Conservation (phyloP, 306 rosid genomes). For the Castanea sativa region DNA sequence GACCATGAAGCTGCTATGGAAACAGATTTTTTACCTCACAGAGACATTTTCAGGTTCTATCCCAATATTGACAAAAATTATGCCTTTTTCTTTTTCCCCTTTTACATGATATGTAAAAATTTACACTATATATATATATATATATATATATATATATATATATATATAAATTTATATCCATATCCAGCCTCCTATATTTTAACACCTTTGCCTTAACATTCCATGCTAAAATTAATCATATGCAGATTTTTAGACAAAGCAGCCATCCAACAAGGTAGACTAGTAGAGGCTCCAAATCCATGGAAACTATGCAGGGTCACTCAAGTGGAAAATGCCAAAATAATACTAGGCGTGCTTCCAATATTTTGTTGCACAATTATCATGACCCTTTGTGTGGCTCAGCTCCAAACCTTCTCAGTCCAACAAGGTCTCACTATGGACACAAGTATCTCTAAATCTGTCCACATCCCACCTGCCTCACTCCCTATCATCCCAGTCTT, state of each 20-base stretch:
- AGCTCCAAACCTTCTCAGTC: conserved; percentile 92
- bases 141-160: neutral
- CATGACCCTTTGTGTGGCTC: conserved; percentile 96
- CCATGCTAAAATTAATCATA: neutral
- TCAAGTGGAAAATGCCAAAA: conserved; percentile 91
- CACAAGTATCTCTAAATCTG: conserved; percentile 46
- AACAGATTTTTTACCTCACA: conserved; percentile 73
- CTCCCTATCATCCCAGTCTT: conserved; percentile 73
- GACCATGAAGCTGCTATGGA: conserved; percentile 64
- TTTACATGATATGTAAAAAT: neutral
- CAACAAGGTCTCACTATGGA: conserved; percentile 78
- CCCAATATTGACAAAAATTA: neutral
- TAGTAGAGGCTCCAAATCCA: conserved; percentile 36
- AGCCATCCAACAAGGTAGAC: conserved; percentile 46
- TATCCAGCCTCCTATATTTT: neutral
- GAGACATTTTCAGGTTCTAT: conserved; percentile 52
- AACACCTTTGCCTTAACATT: neutral
- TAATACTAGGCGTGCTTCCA: conserved; percentile 67
- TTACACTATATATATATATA: neutral
- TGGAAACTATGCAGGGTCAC: conserved; percentile 88
- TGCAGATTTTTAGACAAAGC: conserved; percentile 90
- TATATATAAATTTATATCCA: too few species aligned
- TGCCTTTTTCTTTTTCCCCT: too few species aligned
- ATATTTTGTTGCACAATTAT: conserved; percentile 79
- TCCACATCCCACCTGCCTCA: conserved; percentile 81